A percentile compares a stretch with the other conserved stretches of the same genome.
Evolutionary conservation across 2,329 filamentous ascomycete species (phyloP).

Genomic region (Cytospora paraplurivora): DNA sequence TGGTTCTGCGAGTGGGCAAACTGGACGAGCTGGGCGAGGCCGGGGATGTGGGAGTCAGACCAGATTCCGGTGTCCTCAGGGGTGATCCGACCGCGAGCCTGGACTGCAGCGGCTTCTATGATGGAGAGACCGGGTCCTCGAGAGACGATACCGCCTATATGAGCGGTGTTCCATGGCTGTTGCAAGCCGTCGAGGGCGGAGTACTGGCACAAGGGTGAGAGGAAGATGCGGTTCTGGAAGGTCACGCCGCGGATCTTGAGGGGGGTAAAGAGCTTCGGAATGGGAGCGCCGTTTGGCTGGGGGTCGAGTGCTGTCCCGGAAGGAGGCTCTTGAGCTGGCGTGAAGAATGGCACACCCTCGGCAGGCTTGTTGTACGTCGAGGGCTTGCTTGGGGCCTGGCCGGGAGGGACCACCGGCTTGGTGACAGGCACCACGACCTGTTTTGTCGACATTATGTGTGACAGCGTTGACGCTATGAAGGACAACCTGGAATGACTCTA

Average conservation of each 20-base stretch:
- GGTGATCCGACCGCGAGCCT: slow-evolving; percentile 39
- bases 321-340: slow-evolving; percentile 43
- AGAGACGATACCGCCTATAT: slow-evolving; percentile 42
- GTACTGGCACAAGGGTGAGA: slow-evolving; percentile 53
- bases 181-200: slow-evolving; percentile 45
- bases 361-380: slow-evolving; percentile 33
- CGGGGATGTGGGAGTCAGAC: slow-evolving; percentile 41
- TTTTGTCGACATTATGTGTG: slow-evolving; percentile 11
- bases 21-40: slow-evolving; percentile 39
- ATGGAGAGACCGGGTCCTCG: slow-evolving; percentile 40
- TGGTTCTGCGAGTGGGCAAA: slow-evolving; percentile 57
- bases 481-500: too few species aligned
- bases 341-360: slow-evolving; percentile 45
- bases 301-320: slow-evolving; percentile 41
- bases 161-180: slow-evolving; percentile 46
- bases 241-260: slow-evolving; percentile 46
- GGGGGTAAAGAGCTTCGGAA: slow-evolving; percentile 45
- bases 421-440: slow-evolving; percentile 24
- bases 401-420: slow-evolving; percentile 21
- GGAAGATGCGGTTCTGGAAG: slow-evolving; percentile 49
- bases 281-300: slow-evolving; percentile 41
- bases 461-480: too few species aligned
- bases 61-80: slow-evolving; percentile 42
- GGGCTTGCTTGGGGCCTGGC: slow-evolving; percentile 14
- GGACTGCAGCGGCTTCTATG: slow-evolving; percentile 38